Percentiles rank a stretch among this genome's conserved stretches.
Conservation (phyloP, 768 basidiomycete genomes). For the Neoboletus brunneissimus region DNA sequence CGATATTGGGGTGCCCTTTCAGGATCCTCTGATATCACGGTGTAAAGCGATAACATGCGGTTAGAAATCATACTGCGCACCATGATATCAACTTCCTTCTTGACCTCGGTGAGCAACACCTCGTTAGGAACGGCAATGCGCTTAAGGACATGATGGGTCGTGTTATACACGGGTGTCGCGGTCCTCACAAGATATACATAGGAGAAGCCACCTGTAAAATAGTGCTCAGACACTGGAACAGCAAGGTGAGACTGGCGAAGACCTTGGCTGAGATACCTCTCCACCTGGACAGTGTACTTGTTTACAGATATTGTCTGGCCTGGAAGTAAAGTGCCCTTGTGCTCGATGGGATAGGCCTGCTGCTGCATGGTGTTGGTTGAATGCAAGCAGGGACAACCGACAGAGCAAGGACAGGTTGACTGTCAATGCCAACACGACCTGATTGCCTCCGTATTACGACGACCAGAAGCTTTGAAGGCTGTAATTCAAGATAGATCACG, state of each 20-base stretch:
- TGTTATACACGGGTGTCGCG: slow-evolving; percentile 81
- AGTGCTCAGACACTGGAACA: slow-evolving; percentile 10
- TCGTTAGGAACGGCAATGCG: slow-evolving; percentile 92
- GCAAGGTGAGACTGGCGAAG: slow-evolving; percentile 14
- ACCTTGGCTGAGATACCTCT: slow-evolving; percentile 96
- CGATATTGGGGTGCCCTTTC: slow-evolving; percentile 92
- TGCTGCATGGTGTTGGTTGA: slow-evolving; percentile 34
- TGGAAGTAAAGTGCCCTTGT: slow-evolving; percentile 68
- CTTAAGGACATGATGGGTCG: slow-evolving; percentile 95
- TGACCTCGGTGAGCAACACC: slow-evolving; percentile 85
- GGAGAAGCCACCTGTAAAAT: slow-evolving; percentile 83
- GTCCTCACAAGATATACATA: slow-evolving; percentile 96
- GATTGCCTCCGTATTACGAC: not conserved
- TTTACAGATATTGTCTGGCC: slow-evolving; percentile 91
- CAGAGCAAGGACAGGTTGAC: slow-evolving; percentile 5
- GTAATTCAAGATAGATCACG: slow-evolving; percentile 10
- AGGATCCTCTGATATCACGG: slow-evolving; percentile 66
- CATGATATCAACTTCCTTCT: slow-evolving; percentile 99
- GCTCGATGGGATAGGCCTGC: slow-evolving; percentile 40
- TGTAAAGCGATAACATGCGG: slow-evolving; percentile 26
- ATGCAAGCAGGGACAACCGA: slow-evolving; percentile 3
- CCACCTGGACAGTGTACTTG: slow-evolving; percentile 86
- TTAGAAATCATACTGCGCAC: slow-evolving; percentile 43
- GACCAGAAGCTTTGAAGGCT: not conserved
- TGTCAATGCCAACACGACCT: not conserved